Evolutionary conservation across 1,139 yeast genomes (phyloP).

Genomic region (Pichia sp.): DNA sequence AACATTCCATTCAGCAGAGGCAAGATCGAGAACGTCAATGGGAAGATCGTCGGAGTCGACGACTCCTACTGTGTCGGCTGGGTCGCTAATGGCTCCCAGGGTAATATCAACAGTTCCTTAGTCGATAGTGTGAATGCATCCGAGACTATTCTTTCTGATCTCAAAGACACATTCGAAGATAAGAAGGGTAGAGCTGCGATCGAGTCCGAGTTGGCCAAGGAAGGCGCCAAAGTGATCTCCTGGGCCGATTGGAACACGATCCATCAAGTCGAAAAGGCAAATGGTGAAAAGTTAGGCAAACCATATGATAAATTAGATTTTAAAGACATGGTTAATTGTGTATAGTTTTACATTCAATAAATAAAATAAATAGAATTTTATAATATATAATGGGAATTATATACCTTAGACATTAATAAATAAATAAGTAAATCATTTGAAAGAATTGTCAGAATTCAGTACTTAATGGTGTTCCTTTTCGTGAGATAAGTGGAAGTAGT

Average conservation of each 20-base stretch:
- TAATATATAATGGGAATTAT: background rate
- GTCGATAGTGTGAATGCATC: conserved; percentile 46
- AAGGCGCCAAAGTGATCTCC: conserved; percentile 36
- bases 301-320: conserved; percentile 55
- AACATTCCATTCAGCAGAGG: conserved; percentile 57
- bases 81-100: conserved; percentile 87
- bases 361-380: conserved; percentile 2
- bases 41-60: conserved; percentile 47
- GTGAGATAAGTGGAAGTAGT: conserved; percentile 83
- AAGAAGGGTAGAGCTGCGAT: conserved; percentile 29
- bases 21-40: conserved; percentile 56
- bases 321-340: conserved; percentile 45
- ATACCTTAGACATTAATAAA: conserved; percentile 5
- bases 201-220: conserved; percentile 30
- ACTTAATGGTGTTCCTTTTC: conserved; percentile 40
- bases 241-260: conserved; percentile 79
- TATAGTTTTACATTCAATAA: background rate
- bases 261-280: conserved; percentile 49
- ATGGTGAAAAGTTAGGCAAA: conserved; percentile 46
- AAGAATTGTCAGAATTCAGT: too few relatives aligned
- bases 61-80: conserved; percentile 89
- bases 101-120: conserved; percentile 92
- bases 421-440: background rate
- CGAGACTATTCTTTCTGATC: conserved; percentile 21
- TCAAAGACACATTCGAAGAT: conserved; percentile 15